Evolutionary conservation across 2,329 filamentous ascomycete genomes (phyloP), one percentile per base, ranked within the genome.

Genomic region (Cryphonectria nitschkei): DNA sequence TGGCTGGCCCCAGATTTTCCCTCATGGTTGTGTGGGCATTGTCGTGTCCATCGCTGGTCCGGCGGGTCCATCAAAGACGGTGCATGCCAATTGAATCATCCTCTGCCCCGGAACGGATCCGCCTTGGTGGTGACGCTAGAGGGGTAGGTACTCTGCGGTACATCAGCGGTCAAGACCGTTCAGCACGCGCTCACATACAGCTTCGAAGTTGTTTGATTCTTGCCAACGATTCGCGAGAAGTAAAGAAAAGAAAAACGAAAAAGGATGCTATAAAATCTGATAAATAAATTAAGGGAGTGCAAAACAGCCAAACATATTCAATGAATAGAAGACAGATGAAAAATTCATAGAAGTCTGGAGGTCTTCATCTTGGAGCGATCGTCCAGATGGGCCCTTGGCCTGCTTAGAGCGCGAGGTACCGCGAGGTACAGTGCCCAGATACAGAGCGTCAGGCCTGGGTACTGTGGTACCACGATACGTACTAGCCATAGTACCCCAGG

Each of bases 41-140:
- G 26, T 29, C n/a, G 52, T 56, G 26, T 26, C 26, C 52, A 29
- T 56, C 52, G 26, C 9, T 29, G 11, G n/a, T 56, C 52, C 26
- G 52, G 52, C n/a, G 52, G n/a, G 37, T 13, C 3, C n/a, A 56
- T 9, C 14, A 56, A 29, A 16, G 52, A 56, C 52, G 46, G 46
- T 50, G 46, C 46, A 6, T 16, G 19, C 46, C 46, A 2, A 43
- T 32, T 19, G 54, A 58, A 8, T 32, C 54, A 58, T 58, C 54
- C 54, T 58, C 54, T 58, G 54, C 54, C 54, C 54, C 26, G 54
- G 54, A 2, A 58, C 54, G 54, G 54, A 58, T 58, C 54, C 54
- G 54, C 54, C 34, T 32, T 32, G 26, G 14, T 16, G 16, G 54
- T 16, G 5, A 58, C 26, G 26, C 54, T 58, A 19, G 26, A 32